Evolutionary conservation across 345 rosid species (phyloP).

Genomic region (Aquilaria yunnanensis): DNA sequence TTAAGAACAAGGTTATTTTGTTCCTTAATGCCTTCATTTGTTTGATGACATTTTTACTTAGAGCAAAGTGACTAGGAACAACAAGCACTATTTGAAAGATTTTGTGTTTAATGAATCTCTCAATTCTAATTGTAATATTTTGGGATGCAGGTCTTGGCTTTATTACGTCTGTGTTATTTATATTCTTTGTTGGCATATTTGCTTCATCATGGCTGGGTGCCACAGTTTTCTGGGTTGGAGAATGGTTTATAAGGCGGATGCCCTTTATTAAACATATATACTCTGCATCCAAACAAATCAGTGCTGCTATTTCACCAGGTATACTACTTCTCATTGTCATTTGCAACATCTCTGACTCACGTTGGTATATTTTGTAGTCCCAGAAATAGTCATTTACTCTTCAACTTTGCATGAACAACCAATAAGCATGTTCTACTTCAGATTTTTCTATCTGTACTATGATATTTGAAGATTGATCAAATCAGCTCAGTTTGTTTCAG

Average conservation of each 20-base stretch:
- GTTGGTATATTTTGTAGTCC: no score
- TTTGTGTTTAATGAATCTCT: not conserved
- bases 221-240: conserved; percentile 71
- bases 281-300: conserved; percentile 83
- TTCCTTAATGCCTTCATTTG: not conserved
- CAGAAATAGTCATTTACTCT: no score
- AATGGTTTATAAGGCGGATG: conserved; percentile 79
- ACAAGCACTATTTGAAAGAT: no score
- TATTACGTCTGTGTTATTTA: conserved; percentile 63
- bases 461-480: no score
- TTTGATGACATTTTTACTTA: no score
- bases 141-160: conserved; percentile 72
- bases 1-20: not conserved
- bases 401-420: no score
- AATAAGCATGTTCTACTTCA: no score
- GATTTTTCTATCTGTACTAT: no score
- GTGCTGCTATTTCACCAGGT: conserved; percentile 88
- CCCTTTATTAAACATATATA: conserved; percentile 74
- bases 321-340: not conserved
- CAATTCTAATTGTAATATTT: conserved; percentile 1
- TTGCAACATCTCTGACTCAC: no score
- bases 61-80: no score
- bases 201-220: conserved; percentile 87
- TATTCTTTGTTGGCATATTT: conserved; percentile 71
- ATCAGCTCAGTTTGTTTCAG: no score